Base-by-base conservation (phyloP, 805 yeast species). In the Candida vaughaniae region DNA sequence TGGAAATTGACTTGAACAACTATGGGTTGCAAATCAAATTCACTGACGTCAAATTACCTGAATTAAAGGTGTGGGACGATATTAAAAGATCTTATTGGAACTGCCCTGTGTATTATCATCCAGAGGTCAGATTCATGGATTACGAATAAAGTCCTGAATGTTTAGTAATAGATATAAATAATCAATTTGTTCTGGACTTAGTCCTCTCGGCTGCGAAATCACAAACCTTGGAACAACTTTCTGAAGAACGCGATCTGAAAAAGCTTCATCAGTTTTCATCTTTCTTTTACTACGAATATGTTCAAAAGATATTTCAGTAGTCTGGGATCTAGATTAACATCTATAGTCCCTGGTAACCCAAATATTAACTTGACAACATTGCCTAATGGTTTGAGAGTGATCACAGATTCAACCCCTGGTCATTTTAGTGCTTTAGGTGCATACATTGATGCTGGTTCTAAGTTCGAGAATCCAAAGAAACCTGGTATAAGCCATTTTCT, bases 371-470 rank as follows among this genome's bases (percentile, higher is more conserved):
- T 60, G 45, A 51, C 66, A 17, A 56, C 80, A 0, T 67, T 91
- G 22, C 47, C 73, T 5, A 91, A 89, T 62, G 97, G 97, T 2
- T 64, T 90, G 25, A 72, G 82, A 45, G 82, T 91, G 5, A 90
- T 88, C 8, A 84, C 95, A 3, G 93, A 88, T 42, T 80, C 85
- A 29, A 75, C 84, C 0, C 93, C 96, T 1, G 89, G 95, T 26
- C 95, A 90, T 60, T 93, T 93, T 56, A 75, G 91, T 40, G 95
- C 96, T 0, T 61, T 90, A 30, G 98, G 98, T 1, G 74, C 91
- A 30, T 93, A 87, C 53, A 74, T 93, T 4, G 83, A 85, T 53
- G 95, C 95, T 1, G 99, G 99, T 1, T 82, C 96, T 2, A 73
- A 98, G 33, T 88, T 70, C 55, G 98, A 93, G 60, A 67, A 71